Base-by-base conservation (phyloP, 441 rosid species). In the Oxalis stricta region DNA sequence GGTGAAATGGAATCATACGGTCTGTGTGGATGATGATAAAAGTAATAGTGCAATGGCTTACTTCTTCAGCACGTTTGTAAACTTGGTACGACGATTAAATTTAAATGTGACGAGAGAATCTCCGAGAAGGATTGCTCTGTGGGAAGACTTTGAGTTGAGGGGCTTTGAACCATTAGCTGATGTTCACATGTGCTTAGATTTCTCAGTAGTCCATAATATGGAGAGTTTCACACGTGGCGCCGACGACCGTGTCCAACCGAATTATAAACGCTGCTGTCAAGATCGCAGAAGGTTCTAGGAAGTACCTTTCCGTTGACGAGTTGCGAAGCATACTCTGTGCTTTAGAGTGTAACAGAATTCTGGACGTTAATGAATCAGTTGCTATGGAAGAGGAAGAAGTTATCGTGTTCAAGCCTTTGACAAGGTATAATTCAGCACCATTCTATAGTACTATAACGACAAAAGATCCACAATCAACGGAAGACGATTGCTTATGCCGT, bases 91-190 rank as follows among this genome's bases (percentile, higher is more conserved):
- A 69, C 63, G 26, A 46, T 36, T 82, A 34, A 59, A 68, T 31
- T 36, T 82, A 34, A 59, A 68, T 31, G 16, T 29, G 33, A 52
- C 43, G 33, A 49, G 35, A 26, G 68, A 55, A 44, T 51, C 66
- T 51, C 50, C 39, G 17, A 38, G 43, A 34, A 57, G 20, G 18
- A 21, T 48, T 52, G 77, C 86, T 59, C 67, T 85, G 10, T 89
- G 97, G 95, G 97, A 84, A 68, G 95, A 89, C 65, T 75, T 72
- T 18, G 92, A 89, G 59, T 58, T 89, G 50, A 72, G 80, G 55
- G 89, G 88, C 28, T 77, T 79, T 67, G 70, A 73, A 32, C 82
- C 95, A 34, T 39, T 76, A 48, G 73, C 70, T 47, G 52, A 39
- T 48, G 21, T 50, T 6, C 86, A 79, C 18, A 45, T 1, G 1